phyloP scores from a whole-genome alignment of 495 filamentous ascomycete genomes.

The Penicillium longicatenatum region DNA sequence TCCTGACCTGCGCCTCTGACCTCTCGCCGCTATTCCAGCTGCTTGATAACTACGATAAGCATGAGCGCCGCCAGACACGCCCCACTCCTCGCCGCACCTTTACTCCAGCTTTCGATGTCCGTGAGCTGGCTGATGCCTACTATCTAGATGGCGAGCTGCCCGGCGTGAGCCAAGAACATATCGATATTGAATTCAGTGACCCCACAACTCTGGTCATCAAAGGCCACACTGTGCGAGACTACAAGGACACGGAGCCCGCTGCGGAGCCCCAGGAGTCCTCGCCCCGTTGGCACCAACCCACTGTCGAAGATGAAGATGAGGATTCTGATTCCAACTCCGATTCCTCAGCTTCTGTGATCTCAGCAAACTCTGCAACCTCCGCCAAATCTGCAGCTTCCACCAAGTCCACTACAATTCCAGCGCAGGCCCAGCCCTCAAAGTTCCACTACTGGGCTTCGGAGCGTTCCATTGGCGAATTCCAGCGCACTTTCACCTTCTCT shows the following conservation, averaged over 20 bases:
- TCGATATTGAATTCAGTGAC: conserved; percentile 85
- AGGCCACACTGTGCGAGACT: conserved; percentile 64
- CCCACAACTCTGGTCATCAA: conserved; percentile 71
- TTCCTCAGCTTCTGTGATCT: not conserved
- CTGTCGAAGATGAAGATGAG: conserved; percentile 65
- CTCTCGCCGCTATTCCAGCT: conserved; percentile 73
- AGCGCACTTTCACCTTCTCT: conserved; percentile 77
- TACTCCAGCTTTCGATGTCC: conserved; percentile 77
- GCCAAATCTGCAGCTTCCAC: conserved; percentile 8
- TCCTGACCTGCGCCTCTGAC: conserved; percentile 60
- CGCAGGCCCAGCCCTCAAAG: conserved; percentile 35
- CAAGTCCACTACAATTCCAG: conserved; percentile 10
- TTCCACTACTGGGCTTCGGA: conserved; percentile 80
- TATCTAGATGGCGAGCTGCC: conserved; percentile 88
- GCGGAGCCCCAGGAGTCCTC: not conserved
- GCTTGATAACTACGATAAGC: conserved; percentile 63
- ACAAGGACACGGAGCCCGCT: conserved; percentile 32
- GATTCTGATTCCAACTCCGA: conserved; percentile 11
- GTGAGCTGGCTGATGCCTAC: conserved; percentile 66
- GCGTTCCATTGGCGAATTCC: conserved; percentile 78
- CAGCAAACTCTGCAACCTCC: conserved; percentile 6
- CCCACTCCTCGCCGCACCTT: conserved; percentile 30
- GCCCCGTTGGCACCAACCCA: conserved; percentile 45
- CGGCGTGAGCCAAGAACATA: conserved; percentile 73
- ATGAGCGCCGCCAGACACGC: conserved; percentile 49